These are phyloP conservation scores for Trametes maxima DNA, from an alignment of 768 basidiomycete genomes.

Conservation along the genomic window DNA sequence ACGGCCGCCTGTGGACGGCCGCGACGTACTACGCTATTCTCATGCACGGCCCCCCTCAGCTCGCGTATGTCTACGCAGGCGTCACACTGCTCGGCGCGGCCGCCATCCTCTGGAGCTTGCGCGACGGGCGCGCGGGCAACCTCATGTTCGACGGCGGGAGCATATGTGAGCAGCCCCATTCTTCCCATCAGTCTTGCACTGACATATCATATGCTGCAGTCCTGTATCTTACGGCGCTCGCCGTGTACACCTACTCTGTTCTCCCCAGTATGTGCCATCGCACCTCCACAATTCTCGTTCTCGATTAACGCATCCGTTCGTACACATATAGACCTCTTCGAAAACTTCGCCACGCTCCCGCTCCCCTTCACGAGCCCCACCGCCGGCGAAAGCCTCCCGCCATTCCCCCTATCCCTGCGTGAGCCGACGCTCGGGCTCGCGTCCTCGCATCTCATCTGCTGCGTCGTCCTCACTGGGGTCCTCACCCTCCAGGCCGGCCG, in stretches of 20 bases:
- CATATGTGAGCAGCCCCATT: slow-evolving; percentile 59
- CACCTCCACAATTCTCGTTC: background rate
- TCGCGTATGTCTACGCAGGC: slow-evolving; percentile 58
- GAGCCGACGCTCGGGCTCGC: slow-evolving; percentile 75
- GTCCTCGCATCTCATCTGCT: slow-evolving; percentile 82
- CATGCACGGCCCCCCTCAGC: slow-evolving; percentile 59
- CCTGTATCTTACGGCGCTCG: slow-evolving; percentile 70
- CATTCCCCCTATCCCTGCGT: slow-evolving; percentile 65
- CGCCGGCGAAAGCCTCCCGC: slow-evolving; percentile 36
- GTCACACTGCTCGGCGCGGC: slow-evolving; percentile 61
- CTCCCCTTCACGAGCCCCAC: slow-evolving; percentile 24
- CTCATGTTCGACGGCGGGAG: slow-evolving; percentile 92
- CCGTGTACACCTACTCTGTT: slow-evolving; percentile 76
- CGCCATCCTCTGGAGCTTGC: slow-evolving; percentile 77
- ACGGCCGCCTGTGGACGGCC: slow-evolving; percentile 80
- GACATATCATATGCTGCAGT: slow-evolving; percentile 45
- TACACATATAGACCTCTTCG: slow-evolving; percentile 49
- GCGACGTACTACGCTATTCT: slow-evolving; percentile 83
- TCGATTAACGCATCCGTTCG: slow-evolving; percentile 9
- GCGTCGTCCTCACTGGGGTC: slow-evolving; percentile 87
- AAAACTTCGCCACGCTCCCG: slow-evolving; percentile 64
- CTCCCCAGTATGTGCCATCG: slow-evolving; percentile 63
- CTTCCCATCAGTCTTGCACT: background rate
- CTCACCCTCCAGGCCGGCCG: slow-evolving; percentile 81
- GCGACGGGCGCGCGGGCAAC: slow-evolving; percentile 78